A percentile compares a stretch with the other conserved stretches of the same genome.
Conservation (phyloP, 768 basidiomycete genomes). For the Suillus luteus region DNA sequence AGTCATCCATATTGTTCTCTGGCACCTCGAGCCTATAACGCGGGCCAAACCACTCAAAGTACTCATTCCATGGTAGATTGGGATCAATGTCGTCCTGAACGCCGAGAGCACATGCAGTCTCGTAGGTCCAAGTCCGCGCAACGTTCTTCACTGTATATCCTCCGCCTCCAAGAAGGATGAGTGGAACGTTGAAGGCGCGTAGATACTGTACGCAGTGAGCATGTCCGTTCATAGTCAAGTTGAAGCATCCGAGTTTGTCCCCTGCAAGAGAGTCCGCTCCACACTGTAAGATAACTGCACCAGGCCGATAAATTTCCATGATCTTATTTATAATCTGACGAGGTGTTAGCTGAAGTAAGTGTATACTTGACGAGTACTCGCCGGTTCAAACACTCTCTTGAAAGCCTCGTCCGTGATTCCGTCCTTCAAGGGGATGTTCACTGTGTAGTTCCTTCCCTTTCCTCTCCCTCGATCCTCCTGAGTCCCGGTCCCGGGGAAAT, state of each 20-base stretch:
- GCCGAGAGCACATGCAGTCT: constrained; percentile 94
- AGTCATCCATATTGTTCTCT: constrained; percentile 92
- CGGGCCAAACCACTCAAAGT: constrained; percentile 98
- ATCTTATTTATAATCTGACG: constrained; percentile 77
- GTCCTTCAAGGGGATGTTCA: constrained; percentile 94
- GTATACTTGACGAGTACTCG: constrained; percentile 40
- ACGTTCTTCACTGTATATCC: constrained; percentile 98
- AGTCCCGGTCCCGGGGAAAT: constrained; percentile 75
- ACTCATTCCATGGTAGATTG: constrained; percentile 83
- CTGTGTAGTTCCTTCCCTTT: constrained; percentile 82
- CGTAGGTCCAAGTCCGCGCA: constrained; percentile 92
- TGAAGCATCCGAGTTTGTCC: constrained; percentile 96
- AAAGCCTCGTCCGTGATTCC: constrained; percentile 92
- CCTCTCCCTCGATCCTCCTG: constrained; percentile 84
- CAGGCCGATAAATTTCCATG: constrained; percentile 85
- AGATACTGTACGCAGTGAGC: constrained; percentile 89
- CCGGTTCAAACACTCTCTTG: constrained; percentile 88
- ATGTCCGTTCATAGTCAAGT: constrained; percentile 94
- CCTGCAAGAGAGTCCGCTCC: constrained; percentile 95
- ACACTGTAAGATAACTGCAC: constrained; percentile 89
- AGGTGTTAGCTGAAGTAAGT: constrained; percentile 8
- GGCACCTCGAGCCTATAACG: constrained; percentile 91
- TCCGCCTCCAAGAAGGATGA: constrained; percentile 92
- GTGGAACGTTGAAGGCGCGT: constrained; percentile 77
- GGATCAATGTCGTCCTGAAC: constrained; percentile 75